Base-by-base conservation (phyloP, 225 moss, liverwort and hornwort species). In the Takakia lepidozioides region DNA sequence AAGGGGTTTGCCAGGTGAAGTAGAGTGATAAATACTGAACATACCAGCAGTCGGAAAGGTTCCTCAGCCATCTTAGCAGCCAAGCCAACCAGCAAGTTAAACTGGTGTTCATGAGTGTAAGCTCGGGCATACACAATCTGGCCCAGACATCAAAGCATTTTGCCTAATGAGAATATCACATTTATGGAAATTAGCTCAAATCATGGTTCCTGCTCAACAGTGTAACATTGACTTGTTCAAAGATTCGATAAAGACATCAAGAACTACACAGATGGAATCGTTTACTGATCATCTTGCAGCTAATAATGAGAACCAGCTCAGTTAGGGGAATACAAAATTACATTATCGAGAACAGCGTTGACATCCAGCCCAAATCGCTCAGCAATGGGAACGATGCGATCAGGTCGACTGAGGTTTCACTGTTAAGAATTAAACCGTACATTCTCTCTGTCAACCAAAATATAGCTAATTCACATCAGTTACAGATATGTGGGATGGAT, bases 51-150 rank as follows among this genome's bases (percentile, higher is more conserved):
- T 83, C 73, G 69, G 23, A 88, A 88, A 28, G 88, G 92, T 58
- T 92, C 92, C 69, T 92, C 92, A 49, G 74, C 68, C 92, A 92
- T 88, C 62, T 67, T 83, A 50, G 74, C 58, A 10, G 88, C 77
- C 63, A 83, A 73, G 38, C 73, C 85, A 20, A 58, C 54, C 36
- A 93, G 75, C 62, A 93, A 68, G 53, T 73, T 88, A 64, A 69
- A 88, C 46, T 92, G 92, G 58, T 92, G 92, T 53, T 93, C 92
- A 52, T 88, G 84, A 53, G 92, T 93, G 37, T 83, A 85, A 1
- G 92, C 92, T 28, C 88, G 88, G 30, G 92, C 92, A 56, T 85
- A 88, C 29, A 85, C 73, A 25, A 93, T 88, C 88, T 93, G 59
- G 47, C 50, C 51, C n/a, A n/a, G n/a, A n/a, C n/a, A n/a, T n/a